A percentile compares a stretch with the other conserved stretches of the same genome.
phyloP scores from a whole-genome alignment of 257 asterid genomes.

The Capsicum rhomboideum region DNA sequence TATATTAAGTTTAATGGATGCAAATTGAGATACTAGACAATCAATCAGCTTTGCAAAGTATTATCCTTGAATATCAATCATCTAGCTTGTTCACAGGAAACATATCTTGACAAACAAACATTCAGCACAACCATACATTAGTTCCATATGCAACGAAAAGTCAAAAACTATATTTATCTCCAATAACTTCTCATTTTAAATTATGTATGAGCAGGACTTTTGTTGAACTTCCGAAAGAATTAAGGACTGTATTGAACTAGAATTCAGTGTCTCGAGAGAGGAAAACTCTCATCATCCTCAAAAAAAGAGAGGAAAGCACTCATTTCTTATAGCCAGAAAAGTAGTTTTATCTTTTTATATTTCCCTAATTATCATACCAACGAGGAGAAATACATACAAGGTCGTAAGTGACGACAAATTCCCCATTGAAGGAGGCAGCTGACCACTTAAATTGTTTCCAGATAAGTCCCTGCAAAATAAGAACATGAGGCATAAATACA shows the following conservation, averaged over 20 bases:
- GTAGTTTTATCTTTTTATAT: background rate
- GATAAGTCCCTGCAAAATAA: constrained; percentile 65
- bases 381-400: constrained; percentile 46
- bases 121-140: background rate
- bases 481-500: background rate
- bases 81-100: background rate
- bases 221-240: background rate
- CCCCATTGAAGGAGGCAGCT: constrained; percentile 77
- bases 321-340: background rate
- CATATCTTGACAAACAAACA: background rate
- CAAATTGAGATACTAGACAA: background rate
- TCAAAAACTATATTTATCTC: background rate
- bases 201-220: background rate
- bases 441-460: constrained; percentile 55
- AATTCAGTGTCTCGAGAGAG: background rate
- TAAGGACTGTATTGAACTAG: background rate
- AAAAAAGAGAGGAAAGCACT: background rate
- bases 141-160: background rate
- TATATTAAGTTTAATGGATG: background rate
- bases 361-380: background rate
- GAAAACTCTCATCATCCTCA: background rate
- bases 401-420: constrained; percentile 47
- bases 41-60: background rate
- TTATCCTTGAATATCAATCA: background rate
- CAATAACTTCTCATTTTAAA: background rate